A percentile compares a stretch with the other conserved stretches of the same genome.
Conservation (phyloP, 2,329 filamentous ascomycete species). For the Pestalotiopsis sp. region DNA sequence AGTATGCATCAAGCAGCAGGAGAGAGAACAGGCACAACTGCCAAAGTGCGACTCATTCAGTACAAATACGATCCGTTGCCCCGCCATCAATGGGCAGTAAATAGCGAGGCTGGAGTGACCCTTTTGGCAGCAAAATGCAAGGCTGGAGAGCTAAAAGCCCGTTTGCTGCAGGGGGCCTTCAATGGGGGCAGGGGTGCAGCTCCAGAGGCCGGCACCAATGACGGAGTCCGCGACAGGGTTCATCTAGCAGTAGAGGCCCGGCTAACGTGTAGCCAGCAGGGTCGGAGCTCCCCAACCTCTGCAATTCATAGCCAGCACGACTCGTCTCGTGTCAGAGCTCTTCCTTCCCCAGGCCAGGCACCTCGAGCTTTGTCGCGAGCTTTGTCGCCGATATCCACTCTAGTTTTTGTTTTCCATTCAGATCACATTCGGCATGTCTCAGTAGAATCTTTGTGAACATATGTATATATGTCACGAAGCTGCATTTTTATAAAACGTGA, state of each 20-base stretch:
- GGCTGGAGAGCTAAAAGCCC: conserved; percentile 22
- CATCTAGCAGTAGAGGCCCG: neutral
- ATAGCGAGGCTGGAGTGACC: conserved; percentile 37
- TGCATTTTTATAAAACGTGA: no score
- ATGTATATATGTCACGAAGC: no score
- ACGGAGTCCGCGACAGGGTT: conserved; percentile 12
- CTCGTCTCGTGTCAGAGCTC: no score
- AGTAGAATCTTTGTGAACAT: no score
- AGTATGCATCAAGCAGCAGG: neutral
- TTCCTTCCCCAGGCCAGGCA: no score
- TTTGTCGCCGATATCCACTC: no score
- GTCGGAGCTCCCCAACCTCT: neutral
- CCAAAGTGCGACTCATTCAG: neutral
- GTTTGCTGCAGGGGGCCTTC: neutral
- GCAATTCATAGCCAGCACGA: no score
- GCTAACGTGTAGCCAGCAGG: conserved; percentile 2
- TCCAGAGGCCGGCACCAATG: conserved; percentile 3
- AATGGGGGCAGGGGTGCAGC: neutral
- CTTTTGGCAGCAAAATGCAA: conserved; percentile 28
- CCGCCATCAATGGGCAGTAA: conserved; percentile 47
- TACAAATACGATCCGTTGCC: conserved; percentile 38
- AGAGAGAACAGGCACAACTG: neutral
- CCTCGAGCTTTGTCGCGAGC: no score
- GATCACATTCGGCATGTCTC: no score
- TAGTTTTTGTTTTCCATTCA: no score